Base-by-base conservation (phyloP, 2,329 filamentous ascomycete species). In the Trichoderma koningii region DNA sequence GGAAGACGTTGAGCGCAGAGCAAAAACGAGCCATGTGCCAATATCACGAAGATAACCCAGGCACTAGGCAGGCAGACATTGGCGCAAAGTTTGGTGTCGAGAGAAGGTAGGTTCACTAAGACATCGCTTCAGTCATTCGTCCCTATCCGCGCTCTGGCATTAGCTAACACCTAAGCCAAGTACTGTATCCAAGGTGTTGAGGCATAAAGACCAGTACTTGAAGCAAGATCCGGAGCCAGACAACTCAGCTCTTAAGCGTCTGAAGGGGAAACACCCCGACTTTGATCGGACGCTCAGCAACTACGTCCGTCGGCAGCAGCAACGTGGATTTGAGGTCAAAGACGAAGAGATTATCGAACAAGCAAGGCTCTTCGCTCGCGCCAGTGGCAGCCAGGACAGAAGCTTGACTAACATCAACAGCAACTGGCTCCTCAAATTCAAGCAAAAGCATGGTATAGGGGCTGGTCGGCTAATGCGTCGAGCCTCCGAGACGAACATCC, bases 131-230 rank as follows among this genome's bases (percentile, higher is more conserved):
- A 66, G 72, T 73, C 30, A 28, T 38, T 6, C 45, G 7, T 42
- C 26, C 45, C 47, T 42, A 17, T 50, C 34, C 34, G 78, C 71
- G 77, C 73, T 47, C 9, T 10, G 45, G 19, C 14, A 38, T 45
- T 15, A 59, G 65, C 73, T 74, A 65, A 74, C 71, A 66, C 60
- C 53, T 56, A 19, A 38, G 63, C 55, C 59, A 67, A 99, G 95
- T 80, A 99, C 95, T 55, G 95, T 99, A n/a, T 99, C 95, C 63
- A 99, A 99, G 76, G 95, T 98, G 63, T 79, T 99, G 69, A 89
- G 94, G 62, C 89, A 97, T 73, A 96, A 94, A 79, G 95, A 99
- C 69, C 95, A 96, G 76, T 98, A 96, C 77, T 84, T 98, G 17
- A 90, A 89, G 73, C 87, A 91, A 91, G 73, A 93, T 92, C 76